Base-by-base conservation (phyloP, 768 basidiomycete genomes). In the Hygrophorus pudorinus region DNA sequence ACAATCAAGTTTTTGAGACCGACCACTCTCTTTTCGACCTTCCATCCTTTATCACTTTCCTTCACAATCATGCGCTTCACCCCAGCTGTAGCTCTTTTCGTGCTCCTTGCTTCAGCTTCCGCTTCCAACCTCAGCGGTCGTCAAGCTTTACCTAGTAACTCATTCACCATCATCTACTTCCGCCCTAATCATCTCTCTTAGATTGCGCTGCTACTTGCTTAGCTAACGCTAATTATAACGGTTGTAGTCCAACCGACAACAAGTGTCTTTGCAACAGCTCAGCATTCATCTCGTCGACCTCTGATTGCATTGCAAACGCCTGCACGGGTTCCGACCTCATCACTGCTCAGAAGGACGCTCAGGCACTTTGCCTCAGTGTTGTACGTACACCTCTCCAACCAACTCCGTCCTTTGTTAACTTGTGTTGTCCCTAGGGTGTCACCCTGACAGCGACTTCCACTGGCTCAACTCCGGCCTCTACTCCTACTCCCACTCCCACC, bases 131-230 rank as follows among this genome's bases (percentile, higher is more conserved):
- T 68, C 41, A 16, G 56, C 31, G 53, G 59, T 14, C 67, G 70
- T 44, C 71, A 71, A 51, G 38, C 38, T 28, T 53, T 64, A 44
- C 67, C 70, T 34, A 31, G 71, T 72, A 55, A 30, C 62, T 37
- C 20, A n/a, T 3, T 29, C 18, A 20, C 20, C 29, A 20, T 29
- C 17, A 17, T 33, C 42, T 51, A 31, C 13, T 38, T 30, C 47
- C 29, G 35, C 5, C 3, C 14, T 13, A 24, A 6, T 16, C 33
- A 41, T 32, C 28, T 17, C 7, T 14, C 18, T 28, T 49, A 84
- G 81, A 33, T 42, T 85, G 83, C 54, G 71, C 77, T 2, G 13
- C 12, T 0, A 0, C 57, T 13, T 86, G 85, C 60, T 51, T 82
- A 6, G 40, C 59, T 5, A 57, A 48, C 45, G 68, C 75, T 27